Evolutionary conservation across 306 rosid genomes (phyloP), one percentile per base, ranked within the genome.

Genomic region (Biancaea sappan): DNA sequence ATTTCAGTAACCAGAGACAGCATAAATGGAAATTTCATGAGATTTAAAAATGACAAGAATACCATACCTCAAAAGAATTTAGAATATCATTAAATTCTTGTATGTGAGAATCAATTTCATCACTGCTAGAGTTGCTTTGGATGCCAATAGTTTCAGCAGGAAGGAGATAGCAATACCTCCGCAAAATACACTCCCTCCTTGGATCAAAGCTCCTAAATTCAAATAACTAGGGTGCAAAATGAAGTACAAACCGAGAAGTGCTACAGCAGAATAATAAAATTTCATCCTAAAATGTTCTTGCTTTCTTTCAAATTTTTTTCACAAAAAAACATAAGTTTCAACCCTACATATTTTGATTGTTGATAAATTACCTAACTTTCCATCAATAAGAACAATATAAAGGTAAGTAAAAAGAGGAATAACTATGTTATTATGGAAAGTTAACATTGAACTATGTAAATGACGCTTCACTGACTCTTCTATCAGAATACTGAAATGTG

Each of bases 101-200:
- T 29, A 94, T 59, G 84, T 94, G 98, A 72, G 67, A 34, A 79
- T 77, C 89, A 78, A 86, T 76, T 81, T 91, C 96, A 72, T 79
- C 79, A 22, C 75, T 25, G 48, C 83, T 82, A 41, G 82, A 82
- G 71, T 84, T 74, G 76, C 84, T 81, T 66, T 79, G 81, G 76
- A 94, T 88, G 63, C 97, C 98, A 75, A 94, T 84, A 80, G 85
- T 77, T 69, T 91, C 88, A 40, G 97, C 91, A 63, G 96, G 98
- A 44, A 90, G 90, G 34, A 91, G 83, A 82, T 90, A 91, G 56
- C 93, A 90, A 69, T 94, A 94, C 88, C 81, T 85, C 60, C 96
- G 83, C 65, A 91, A 81, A 80, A 63, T 72, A 79, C 97, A 94
- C 84, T 94, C 97, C 80, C 70, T 86, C 82, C 98, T 84, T 5